Evolutionary conservation across 2,329 filamentous ascomycete species (phyloP), one percentile per base, ranked within the genome.

Genomic region (Sporothrix euskadiensis): DNA sequence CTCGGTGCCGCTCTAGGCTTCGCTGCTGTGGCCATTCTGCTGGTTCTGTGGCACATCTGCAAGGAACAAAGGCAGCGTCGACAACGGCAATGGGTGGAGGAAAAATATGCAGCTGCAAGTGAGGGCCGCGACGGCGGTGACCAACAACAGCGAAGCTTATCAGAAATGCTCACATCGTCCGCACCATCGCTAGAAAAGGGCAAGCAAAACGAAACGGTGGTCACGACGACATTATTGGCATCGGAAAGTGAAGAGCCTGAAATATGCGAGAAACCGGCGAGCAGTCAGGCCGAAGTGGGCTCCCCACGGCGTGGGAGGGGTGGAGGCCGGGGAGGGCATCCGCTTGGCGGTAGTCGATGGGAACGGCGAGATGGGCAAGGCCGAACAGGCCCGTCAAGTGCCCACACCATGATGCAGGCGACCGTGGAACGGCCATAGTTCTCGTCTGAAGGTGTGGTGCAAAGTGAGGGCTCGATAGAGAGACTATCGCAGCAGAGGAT

Each of bases 1-100:
- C 32, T 72, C 4, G 70, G 54, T 10, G 30, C 47, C 47, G 57
- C 71, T 4, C 32, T 72, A 8, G 71, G 71, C 30, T 72, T 72
- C 19, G 59, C 71, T 12, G 47, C 56, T 16, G 61, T 72, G 39
- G 59, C 57, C 14, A 59, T 66, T 12, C n/a, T 72, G 14, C 16
- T 72, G 30, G 61, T 66, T 6, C 35, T 56, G 19, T 66, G 59
- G 57, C 71, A 72, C 30, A 52, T 72, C 10, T 7, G 39, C 30
- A 72, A 54, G n/a, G 44, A 6, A 7, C 39, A 47, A 7, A 19
- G 71, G 12, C 26, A 41, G 14, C 16, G 59, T 14, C 59, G 22
- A 10, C 41, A 44, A n/a, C 57, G 32, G n/a, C 44, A 49, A 6
- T 47, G 68, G 63, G 14, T 30, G 10, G 26, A 56, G 9, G 44